These are phyloP conservation scores for Scleroderma bovista DNA, from an alignment of 768 basidiomycete genomes.

Conservation along the genomic window DNA sequence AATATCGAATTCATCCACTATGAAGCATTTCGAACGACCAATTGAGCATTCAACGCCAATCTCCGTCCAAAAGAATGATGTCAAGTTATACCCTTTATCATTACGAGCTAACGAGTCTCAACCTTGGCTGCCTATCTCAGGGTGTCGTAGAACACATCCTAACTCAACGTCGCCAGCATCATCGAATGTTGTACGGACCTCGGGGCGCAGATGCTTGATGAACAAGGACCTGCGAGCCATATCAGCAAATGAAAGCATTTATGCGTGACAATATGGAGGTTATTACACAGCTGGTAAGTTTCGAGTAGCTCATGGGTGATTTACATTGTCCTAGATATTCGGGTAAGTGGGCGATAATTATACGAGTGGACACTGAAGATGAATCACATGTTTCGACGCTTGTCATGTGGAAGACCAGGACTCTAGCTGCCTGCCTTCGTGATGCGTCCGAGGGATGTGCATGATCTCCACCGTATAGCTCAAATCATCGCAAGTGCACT, in stretches of 20 bases:
- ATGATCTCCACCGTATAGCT: slow-evolving; percentile 76
- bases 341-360: not conserved
- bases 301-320: slow-evolving; percentile 76
- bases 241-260: not conserved
- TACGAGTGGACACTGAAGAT: slow-evolving; percentile 47
- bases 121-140: slow-evolving; percentile 35
- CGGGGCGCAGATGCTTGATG: slow-evolving; percentile 41
- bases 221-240: slow-evolving; percentile 32
- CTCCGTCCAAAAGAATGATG: too few species aligned
- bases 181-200: slow-evolving; percentile 35
- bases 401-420: slow-evolving; percentile 87
- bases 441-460: slow-evolving; percentile 90
- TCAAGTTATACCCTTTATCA: not conserved
- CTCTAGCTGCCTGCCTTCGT: slow-evolving; percentile 63
- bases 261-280: not conserved
- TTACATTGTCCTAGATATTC: slow-evolving; percentile 60
- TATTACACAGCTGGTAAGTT: slow-evolving; percentile 66
- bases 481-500: slow-evolving; percentile 79
- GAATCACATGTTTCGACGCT: slow-evolving; percentile 91
- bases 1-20: too few species aligned
- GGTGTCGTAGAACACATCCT: slow-evolving; percentile 40
- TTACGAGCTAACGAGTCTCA: slow-evolving; percentile 15
- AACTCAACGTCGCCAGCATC: slow-evolving; percentile 41
- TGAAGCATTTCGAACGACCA: not conserved
- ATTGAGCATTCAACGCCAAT: too few species aligned